phyloP scores from a whole-genome alignment of 768 basidiomycete species.

The Panaeolus cyanescens region DNA sequence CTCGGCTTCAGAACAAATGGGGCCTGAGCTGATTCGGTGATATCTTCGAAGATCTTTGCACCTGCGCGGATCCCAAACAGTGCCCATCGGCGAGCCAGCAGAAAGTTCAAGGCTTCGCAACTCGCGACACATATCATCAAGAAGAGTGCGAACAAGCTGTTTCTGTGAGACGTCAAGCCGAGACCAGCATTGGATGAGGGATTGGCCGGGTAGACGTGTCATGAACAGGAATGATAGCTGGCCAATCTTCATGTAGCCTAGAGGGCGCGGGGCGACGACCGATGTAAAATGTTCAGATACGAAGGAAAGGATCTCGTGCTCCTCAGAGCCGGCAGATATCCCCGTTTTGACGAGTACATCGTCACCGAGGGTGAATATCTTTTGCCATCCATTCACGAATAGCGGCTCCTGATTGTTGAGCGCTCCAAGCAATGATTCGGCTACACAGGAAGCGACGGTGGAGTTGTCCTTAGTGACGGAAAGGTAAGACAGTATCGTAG shows the following conservation, averaged over 20 bases:
- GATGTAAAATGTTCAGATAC: background rate
- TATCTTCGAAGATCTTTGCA: background rate
- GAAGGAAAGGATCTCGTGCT: background rate
- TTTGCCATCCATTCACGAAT: no score
- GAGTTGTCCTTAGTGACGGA: no score
- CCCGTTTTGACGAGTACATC: no score
- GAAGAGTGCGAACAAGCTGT: background rate
- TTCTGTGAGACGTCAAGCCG: background rate
- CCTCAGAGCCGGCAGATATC: no score
- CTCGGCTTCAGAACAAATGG: background rate
- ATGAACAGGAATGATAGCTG: slow-evolving; percentile 3
- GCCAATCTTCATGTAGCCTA: background rate
- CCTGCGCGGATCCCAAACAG: background rate
- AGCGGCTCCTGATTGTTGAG: no score
- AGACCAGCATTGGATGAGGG: background rate
- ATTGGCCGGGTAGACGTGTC: background rate
- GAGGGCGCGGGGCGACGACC: background rate
- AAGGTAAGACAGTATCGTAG: no score
- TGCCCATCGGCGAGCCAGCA: background rate
- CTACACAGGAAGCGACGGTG: no score
- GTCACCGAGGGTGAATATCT: no score
- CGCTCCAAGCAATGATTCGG: no score
- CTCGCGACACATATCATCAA: background rate
- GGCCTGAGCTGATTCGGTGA: background rate
- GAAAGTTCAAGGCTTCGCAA: background rate